Percentiles rank a stretch among this genome's conserved stretches.
Conservation (phyloP, 2,329 filamentous ascomycete genomes). For the Ampelomyces quisqualis region DNA sequence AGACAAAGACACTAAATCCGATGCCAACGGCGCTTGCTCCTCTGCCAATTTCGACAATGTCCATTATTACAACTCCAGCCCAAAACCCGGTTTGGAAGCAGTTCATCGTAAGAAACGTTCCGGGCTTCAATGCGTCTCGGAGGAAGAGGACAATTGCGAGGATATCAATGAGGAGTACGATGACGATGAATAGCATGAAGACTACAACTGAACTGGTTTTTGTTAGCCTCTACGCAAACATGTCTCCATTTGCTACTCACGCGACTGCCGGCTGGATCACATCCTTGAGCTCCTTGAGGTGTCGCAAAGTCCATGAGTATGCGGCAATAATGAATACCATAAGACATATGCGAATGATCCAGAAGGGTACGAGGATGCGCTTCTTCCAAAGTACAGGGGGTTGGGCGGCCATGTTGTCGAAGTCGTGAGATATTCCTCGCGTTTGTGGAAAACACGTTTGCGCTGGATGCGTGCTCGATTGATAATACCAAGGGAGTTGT, state of each 20-base stretch:
- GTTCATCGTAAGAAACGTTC: conserved; percentile 40
- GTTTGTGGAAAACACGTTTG: no score
- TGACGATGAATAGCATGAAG: conserved; percentile 36
- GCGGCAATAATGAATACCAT: conserved; percentile 37
- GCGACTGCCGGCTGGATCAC: conserved; percentile 21
- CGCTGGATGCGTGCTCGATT: no score
- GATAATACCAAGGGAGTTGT: no score
- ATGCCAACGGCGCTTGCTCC: conserved; percentile 25
- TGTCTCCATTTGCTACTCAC: conserved; percentile 12
- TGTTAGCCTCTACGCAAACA: conserved; percentile 18
- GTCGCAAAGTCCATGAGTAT: conserved; percentile 28
- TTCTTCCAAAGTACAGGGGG: conserved; percentile 39
- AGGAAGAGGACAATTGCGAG: conserved; percentile 39
- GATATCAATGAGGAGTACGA: conserved; percentile 40
- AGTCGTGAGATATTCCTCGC: no score
- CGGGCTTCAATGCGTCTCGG: conserved; percentile 35
- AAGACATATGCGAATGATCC: conserved; percentile 36
- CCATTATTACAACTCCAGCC: conserved; percentile 33
- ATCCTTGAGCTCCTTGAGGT: conserved; percentile 18
- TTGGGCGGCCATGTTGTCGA: conserved; percentile 21
- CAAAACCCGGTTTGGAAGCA: conserved; percentile 42
- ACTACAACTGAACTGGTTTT: conserved; percentile 29
- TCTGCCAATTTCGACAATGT: conserved; percentile 29
- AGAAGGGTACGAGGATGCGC: conserved; percentile 43
- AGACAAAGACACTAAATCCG: conserved; percentile 35